Conservation (phyloP, 2,329 filamentous ascomycete species). For the Trichoderma aggressivum region DNA sequence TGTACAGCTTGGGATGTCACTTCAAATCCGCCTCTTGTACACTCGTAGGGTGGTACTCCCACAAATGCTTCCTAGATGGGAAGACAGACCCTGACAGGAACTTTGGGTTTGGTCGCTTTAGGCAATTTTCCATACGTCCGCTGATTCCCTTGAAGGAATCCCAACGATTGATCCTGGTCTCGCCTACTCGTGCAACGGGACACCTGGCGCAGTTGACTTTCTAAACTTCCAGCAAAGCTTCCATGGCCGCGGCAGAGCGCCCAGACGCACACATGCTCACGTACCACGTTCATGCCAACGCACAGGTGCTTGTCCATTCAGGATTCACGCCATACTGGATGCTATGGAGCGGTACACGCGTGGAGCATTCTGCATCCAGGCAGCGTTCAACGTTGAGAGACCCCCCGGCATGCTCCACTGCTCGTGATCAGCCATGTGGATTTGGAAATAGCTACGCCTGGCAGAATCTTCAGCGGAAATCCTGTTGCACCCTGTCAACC, state of each 20-base stretch:
- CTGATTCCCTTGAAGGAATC: background rate
- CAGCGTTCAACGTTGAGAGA: background rate
- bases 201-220: background rate
- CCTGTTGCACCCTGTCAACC: constrained; percentile 1
- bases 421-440: constrained; percentile 1
- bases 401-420: background rate
- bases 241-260: background rate
- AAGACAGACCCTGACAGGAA: background rate
- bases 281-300: background rate
- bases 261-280: background rate
- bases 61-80: background rate
- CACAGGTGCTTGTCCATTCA: background rate
- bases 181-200: background rate
- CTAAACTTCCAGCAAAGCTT: background rate
- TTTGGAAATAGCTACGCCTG: constrained; percentile 17
- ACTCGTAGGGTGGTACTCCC: background rate
- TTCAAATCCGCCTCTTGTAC: background rate
- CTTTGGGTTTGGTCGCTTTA: background rate
- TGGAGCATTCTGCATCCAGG: background rate
- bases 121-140: background rate
- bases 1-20: background rate
- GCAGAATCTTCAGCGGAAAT: constrained; percentile 11
- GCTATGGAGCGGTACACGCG: background rate
- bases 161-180: background rate
- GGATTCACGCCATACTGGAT: background rate